phyloP scores from a whole-genome alignment of 2,329 filamentous ascomycete genomes.

The Blumeriella jaapii region DNA sequence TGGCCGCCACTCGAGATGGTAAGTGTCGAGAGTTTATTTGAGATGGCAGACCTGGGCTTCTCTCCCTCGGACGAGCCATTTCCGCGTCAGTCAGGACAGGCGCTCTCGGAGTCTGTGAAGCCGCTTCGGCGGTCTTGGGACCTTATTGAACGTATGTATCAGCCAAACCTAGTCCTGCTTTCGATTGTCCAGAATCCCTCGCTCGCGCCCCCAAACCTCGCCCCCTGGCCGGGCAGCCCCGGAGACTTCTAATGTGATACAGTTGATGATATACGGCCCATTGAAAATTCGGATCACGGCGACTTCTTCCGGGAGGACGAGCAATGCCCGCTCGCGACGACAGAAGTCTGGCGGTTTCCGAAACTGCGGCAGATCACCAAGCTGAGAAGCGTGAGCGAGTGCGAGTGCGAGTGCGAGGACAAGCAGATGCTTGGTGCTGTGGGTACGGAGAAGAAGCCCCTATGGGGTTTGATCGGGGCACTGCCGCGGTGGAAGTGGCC shows the following conservation, averaged over 20 bases:
- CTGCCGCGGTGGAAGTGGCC: conserved; percentile 15
- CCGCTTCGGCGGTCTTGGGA: too few relatives aligned
- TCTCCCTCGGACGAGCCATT: too few relatives aligned
- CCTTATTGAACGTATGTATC: too few relatives aligned
- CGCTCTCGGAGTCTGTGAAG: too few relatives aligned
- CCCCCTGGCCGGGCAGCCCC: conserved; percentile 4
- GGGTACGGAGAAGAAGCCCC: conserved; percentile 11
- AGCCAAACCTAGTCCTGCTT: too few relatives aligned
- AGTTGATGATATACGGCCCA: conserved; percentile 18
- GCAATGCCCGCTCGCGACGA: conserved; percentile 15
- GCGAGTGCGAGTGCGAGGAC: conserved; percentile 17
- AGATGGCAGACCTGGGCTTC: too few relatives aligned
- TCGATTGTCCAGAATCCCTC: too few relatives aligned
- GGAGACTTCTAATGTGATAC: conserved; percentile 12
- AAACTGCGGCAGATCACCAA: conserved; percentile 15
- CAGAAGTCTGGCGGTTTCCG: conserved; percentile 17
- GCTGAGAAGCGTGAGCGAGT: conserved; percentile 15
- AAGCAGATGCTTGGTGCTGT: conserved; percentile 19
- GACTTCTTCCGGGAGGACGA: conserved; percentile 22
- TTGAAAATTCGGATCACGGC: conserved; percentile 19
- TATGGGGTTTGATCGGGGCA: conserved; percentile 9
- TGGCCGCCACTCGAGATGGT: too few relatives aligned
- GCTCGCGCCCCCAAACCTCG: too few relatives aligned
- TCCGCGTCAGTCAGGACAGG: too few relatives aligned
- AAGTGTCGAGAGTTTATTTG: too few relatives aligned